These are phyloP conservation scores for Diaporthe nobilis DNA, from an alignment of 2,329 filamentous ascomycete genomes.

Conservation along the genomic window DNA sequence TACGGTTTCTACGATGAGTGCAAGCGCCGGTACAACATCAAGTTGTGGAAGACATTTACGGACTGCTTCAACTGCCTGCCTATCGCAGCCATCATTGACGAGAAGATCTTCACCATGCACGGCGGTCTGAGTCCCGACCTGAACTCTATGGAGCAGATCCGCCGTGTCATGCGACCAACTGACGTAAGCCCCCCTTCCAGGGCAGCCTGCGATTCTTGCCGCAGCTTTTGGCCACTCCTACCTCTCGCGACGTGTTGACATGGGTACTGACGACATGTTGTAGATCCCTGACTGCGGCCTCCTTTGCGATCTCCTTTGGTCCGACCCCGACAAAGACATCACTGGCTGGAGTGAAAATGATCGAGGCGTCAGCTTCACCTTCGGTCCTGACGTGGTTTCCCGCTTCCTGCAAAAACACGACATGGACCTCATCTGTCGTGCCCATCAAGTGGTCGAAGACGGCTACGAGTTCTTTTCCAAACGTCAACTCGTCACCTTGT, in stretches of 20 bases:
- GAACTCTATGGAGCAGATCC: conserved; percentile 99
- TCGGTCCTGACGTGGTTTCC: conserved; percentile 96
- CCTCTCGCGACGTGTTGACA: background rate
- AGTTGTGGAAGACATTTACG: conserved; percentile 99
- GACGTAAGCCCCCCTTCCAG: conserved; percentile 80
- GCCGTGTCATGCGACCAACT: conserved; percentile 97
- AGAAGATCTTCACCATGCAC: conserved; percentile 99
- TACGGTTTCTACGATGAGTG: conserved; percentile 99
- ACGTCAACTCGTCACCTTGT: conserved; percentile 95
- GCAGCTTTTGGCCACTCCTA: background rate
- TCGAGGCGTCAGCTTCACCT: conserved; percentile 98
- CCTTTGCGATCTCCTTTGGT: conserved; percentile 98
- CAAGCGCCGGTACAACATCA: conserved; percentile 99
- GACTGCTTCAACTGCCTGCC: conserved; percentile 99
- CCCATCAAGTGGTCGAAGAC: conserved; percentile 98
- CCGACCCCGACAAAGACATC: conserved; percentile 98
- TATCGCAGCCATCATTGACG: conserved; percentile 98
- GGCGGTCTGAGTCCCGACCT: conserved; percentile 96
- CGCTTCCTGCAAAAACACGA: conserved; percentile 99
- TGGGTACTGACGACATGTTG: conserved; percentile 37
- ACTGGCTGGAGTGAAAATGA: conserved; percentile 99
- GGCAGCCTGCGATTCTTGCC: background rate
- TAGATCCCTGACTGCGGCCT: conserved; percentile 98
- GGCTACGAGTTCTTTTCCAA: conserved; percentile 99
- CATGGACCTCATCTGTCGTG: conserved; percentile 99